Percentiles rank a stretch among this genome's conserved stretches.
Conservation (phyloP, 306 rosid genomes). For the Medicago arabica region DNA sequence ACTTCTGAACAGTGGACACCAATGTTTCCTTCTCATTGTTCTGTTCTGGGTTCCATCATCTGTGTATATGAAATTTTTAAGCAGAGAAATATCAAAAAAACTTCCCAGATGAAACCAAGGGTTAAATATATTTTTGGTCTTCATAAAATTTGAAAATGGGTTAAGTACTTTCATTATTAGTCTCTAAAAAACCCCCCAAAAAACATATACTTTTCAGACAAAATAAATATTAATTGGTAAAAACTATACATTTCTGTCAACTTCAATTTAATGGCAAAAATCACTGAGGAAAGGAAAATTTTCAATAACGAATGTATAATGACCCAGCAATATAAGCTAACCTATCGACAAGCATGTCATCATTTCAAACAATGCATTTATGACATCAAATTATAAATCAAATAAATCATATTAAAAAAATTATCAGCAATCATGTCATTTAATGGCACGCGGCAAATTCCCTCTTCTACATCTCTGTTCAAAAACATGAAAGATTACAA, state of each 20-base stretch:
- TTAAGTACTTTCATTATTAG: not conserved
- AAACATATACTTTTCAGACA: not conserved
- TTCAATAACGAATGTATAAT: not conserved
- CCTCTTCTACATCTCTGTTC: not conserved
- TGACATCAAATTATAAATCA: not conserved
- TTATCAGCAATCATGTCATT: not conserved
- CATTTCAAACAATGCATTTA: not conserved
- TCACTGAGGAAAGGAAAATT: not conserved
- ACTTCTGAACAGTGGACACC: not conserved
- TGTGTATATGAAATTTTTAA: slow-evolving; percentile 8
- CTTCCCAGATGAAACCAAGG: not conserved
- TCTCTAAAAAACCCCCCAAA: not conserved
- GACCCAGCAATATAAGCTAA: not conserved
- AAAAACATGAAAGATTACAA: too few species aligned
- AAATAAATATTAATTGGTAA: not conserved
- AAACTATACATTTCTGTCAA: not conserved
- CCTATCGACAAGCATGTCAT: slow-evolving; percentile 5
- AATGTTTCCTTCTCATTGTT: slow-evolving; percentile 2
- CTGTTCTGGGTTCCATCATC: not conserved
- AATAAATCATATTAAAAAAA: not conserved
- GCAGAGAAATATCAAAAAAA: not conserved
- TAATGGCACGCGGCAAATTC: not conserved
- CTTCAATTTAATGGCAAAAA: not conserved
- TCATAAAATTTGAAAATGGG: not conserved
- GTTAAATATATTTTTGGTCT: not conserved